Evolutionary conservation across 768 basidiomycete genomes (phyloP), one percentile per base, ranked within the genome.

Genomic region (Tulasnella sp.): DNA sequence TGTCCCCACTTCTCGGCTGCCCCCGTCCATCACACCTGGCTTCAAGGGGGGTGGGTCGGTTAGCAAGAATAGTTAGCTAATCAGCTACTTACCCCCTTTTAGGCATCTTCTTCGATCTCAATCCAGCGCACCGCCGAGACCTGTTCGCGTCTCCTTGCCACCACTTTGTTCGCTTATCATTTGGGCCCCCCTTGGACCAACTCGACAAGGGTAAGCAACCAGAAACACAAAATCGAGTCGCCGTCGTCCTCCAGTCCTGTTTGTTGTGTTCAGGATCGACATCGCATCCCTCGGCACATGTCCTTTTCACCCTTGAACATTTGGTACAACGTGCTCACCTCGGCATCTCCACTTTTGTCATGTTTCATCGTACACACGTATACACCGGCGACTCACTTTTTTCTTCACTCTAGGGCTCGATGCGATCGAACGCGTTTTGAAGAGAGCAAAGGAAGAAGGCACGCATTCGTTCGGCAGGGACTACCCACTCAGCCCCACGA

Each of bases 141-240:
- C 71, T 96, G 51, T 88, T 94, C 73, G 80, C 82, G 64, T 90
- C 87, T 14, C 86, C 91, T 8, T 93, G 89, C 71, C 85, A 89
- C 69, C 83, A 86, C 66, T 96, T 86, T 63, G 82, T 96, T 23
- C 81, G 93, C 21, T 70, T 96, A 35, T 87, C 84, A 27, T 91
- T 91, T 65, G 87, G 88, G 0, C 88, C 88, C 5, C 84, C 86
- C 19, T 63, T 92, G 43, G 78, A 80, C 58, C 83, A 83, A 63
- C 77, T 92, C 40, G 84, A 92, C 62, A 82, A 75, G 72, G 90
- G 87, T 76, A 50, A 21, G 70, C 64, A 54, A n/a, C n/a, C n/a
- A n/a, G n/a, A n/a, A 17, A 19, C 32, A 12, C 12, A 39, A 12
- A 12, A 19, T 12, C 37, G 19, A 12, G 37, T 39, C 37, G 37